phyloP scores from a whole-genome alignment of 345 rosid species.

The Salix caprea region DNA sequence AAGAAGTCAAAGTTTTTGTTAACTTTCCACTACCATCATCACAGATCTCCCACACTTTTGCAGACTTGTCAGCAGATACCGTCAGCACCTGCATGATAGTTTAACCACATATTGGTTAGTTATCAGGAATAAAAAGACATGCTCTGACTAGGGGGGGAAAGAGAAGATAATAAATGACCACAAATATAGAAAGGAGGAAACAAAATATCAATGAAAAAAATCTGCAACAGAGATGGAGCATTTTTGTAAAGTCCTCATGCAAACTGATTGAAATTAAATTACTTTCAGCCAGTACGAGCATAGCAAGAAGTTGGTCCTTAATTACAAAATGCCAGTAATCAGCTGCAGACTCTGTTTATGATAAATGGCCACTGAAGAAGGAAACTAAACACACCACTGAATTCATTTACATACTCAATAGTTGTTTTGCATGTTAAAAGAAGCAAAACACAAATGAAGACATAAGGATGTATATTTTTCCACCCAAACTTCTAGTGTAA shows the following conservation, averaged over 20 bases:
- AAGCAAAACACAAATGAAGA: not conserved
- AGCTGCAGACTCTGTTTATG: not conserved
- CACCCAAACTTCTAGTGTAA: not conserved
- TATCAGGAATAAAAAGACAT: not conserved
- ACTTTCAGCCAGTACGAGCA: not conserved
- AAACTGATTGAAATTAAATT: not conserved
- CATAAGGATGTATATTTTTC: not conserved
- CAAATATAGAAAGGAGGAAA: no score
- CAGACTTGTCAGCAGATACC: constrained; percentile 94
- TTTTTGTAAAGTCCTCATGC: not conserved
- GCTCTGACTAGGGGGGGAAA: not conserved
- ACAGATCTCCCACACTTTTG: constrained; percentile 85
- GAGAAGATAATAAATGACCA: not conserved
- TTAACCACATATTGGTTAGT: not conserved
- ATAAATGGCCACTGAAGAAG: not conserved
- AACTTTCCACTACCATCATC: constrained; percentile 65
- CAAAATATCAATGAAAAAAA: not conserved
- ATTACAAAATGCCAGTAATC: not conserved
- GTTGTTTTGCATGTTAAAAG: not conserved
- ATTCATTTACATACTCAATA: not conserved
- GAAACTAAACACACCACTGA: not conserved
- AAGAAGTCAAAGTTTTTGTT: constrained; percentile 58
- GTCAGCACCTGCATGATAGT: constrained; percentile 59
- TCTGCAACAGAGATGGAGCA: not conserved
- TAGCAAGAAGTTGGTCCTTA: not conserved